Percentiles rank a stretch among this genome's conserved stretches.
phyloP scores from a whole-genome alignment of 345 rosid genomes.

The Syzygium jambos region DNA sequence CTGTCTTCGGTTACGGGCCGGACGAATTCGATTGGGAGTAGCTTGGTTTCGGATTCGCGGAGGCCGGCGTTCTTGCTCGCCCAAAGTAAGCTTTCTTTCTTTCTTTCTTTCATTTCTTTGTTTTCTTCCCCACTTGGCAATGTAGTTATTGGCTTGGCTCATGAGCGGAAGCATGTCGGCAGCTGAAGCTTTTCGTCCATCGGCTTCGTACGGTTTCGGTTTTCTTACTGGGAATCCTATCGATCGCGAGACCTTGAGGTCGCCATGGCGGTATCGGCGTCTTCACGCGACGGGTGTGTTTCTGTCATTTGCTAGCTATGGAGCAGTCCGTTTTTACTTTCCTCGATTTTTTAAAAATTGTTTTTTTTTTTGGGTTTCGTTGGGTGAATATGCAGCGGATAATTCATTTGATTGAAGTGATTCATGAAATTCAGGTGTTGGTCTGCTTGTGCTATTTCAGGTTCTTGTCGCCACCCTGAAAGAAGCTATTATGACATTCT shows the following conservation, averaged over 20 bases:
- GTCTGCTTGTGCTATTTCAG: conserved; percentile 12
- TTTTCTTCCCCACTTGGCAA: not conserved
- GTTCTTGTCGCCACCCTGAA: conserved; percentile 27
- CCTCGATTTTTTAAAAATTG: too few relatives aligned
- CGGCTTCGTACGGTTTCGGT: conserved; percentile 28
- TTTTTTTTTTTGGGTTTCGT: not conserved
- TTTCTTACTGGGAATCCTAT: conserved; percentile 14
- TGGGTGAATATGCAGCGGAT: not conserved
- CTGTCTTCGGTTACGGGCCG: conserved; percentile 16
- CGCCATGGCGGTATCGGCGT: conserved; percentile 22
- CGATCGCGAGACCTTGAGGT: conserved; percentile 20
- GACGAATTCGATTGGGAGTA: conserved; percentile 1
- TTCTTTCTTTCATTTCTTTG: not conserved
- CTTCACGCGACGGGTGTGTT: conserved; percentile 62
- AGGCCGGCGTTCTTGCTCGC: conserved; percentile 7
- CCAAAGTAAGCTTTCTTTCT: conserved; percentile 25
- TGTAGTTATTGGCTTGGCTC: not conserved
- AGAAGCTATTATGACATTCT: conserved; percentile 63
- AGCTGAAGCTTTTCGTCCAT: not conserved
- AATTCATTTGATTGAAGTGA: not conserved
- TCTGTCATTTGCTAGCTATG: not conserved
- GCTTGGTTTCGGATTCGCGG: not conserved
- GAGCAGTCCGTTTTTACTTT: not conserved
- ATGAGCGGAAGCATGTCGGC: not conserved
- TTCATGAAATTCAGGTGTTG: not conserved